Conservation (phyloP, 805 yeast genomes). For the Barnettozyma siamensis region DNA sequence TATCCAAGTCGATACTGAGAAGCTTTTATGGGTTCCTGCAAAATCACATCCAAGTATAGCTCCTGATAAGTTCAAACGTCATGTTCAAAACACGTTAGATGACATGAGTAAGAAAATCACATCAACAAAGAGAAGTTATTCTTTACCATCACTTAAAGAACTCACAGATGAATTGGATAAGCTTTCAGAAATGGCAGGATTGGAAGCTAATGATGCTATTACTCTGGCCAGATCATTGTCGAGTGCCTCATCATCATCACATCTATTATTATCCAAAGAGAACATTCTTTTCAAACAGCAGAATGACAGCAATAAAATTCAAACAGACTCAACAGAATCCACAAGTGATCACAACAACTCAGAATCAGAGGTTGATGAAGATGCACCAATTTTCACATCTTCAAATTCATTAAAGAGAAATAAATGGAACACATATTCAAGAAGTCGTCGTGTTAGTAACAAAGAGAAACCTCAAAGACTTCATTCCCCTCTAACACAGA, state of each 20-base stretch:
- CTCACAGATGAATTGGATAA: conserved; percentile 71
- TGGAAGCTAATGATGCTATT: conserved; percentile 75
- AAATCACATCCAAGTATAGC: conserved; percentile 90
- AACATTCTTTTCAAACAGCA: conserved; percentile 1
- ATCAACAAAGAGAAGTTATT: conserved; percentile 9
- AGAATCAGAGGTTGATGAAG: conserved; percentile 19
- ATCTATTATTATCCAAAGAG: conserved; percentile 11
- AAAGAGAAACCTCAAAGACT: conserved; percentile 6
- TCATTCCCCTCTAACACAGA: conserved; percentile 15
- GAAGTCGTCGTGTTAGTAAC: conserved; percentile 26
- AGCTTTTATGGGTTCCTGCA: conserved; percentile 93
- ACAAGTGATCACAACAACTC: neutral
- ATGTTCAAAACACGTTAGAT: conserved; percentile 43
- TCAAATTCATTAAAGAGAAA: conserved; percentile 37
- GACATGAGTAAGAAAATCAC: conserved; percentile 20
- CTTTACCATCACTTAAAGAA: conserved; percentile 61
- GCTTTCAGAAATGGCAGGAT: conserved; percentile 70
- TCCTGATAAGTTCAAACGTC: conserved; percentile 75
- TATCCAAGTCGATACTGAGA: conserved; percentile 32
- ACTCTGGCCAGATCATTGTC: conserved; percentile 78
- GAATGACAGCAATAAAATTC: neutral
- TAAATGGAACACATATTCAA: conserved; percentile 46
- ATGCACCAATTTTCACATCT: conserved; percentile 18
- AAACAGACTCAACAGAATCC: neutral
- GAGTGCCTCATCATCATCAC: conserved; percentile 54